phyloP scores from a whole-genome alignment of 192 early-diverging fungal genomes.

The Geranomyces michiganensis region DNA sequence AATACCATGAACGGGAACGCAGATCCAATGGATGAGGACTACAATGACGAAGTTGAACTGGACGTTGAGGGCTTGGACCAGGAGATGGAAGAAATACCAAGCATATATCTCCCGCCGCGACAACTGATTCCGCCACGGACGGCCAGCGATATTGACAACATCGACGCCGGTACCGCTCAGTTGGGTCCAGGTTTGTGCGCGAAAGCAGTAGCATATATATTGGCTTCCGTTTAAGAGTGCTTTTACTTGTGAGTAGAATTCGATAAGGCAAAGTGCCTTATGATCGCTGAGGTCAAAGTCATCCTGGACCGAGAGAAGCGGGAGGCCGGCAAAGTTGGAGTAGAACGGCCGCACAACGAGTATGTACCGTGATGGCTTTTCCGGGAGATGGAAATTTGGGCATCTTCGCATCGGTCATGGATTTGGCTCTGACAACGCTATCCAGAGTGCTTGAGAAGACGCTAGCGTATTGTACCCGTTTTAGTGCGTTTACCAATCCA shows the following conservation, averaged over 20 bases:
- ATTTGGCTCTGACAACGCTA: not conserved
- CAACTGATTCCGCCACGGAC: conserved; percentile 17
- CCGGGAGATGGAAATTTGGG: no score
- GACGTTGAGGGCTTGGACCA: not conserved
- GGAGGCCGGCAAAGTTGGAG: conserved; percentile 13
- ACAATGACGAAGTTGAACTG: not conserved
- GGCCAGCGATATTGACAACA: conserved; percentile 3
- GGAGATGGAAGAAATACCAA: conserved; percentile 14
- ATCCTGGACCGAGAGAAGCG: conserved; percentile 42
- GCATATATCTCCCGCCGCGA: conserved; percentile 15
- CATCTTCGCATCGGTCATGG: not conserved
- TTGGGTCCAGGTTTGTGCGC: conserved; percentile 11
- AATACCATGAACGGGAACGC: no score
- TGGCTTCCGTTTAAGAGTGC: not conserved
- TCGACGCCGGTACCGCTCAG: conserved; percentile 6
- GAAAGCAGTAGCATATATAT: not conserved
- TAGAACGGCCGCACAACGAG: conserved; percentile 27
- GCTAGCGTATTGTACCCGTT: conserved; percentile 80
- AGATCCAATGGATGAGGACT: no score
- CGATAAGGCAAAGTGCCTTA: conserved; percentile 46
- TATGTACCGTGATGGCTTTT: not conserved
- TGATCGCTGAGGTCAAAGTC: conserved; percentile 55
- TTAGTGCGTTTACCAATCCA: conserved; percentile 82
- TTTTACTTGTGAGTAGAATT: conserved; percentile 39
- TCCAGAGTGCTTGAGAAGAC: conserved; percentile 80